Conservation (phyloP, 805 yeast species). For the Nakazawaea holstii region DNA sequence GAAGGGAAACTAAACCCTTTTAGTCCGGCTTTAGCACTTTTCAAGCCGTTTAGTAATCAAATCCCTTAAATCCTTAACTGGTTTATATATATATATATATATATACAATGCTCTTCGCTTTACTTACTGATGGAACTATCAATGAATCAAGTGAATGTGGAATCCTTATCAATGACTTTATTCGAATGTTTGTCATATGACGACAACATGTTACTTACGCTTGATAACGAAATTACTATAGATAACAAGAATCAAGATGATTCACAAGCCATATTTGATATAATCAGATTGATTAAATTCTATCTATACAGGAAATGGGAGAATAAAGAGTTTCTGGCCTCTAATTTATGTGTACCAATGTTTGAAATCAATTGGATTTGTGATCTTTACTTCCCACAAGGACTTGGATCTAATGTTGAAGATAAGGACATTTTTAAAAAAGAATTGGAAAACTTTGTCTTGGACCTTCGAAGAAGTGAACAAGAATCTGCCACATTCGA, state of each 20-base stretch:
- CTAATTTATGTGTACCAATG: too few relatives aligned
- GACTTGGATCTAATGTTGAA: background rate
- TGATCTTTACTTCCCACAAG: background rate
- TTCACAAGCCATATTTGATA: background rate
- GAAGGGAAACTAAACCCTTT: too few relatives aligned
- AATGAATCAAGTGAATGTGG: background rate
- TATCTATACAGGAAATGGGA: background rate
- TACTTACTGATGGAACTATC: background rate
- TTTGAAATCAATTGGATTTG: background rate
- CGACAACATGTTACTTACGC: background rate
- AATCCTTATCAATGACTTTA: too few relatives aligned
- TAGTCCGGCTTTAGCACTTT: background rate
- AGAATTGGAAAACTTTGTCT: background rate
- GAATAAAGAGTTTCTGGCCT: background rate
- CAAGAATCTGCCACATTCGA: too few relatives aligned
- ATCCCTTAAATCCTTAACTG: slow-evolving; percentile 2
- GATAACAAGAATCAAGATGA: background rate
- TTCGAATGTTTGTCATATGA: background rate
- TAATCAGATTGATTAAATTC: slow-evolving; percentile 3
- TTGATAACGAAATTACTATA: too few relatives aligned
- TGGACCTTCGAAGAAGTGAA: background rate
- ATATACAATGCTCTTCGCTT: background rate
- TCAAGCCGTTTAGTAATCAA: background rate
- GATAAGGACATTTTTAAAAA: background rate
- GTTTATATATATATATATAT: background rate